Conservation (phyloP, 1,139 yeast species). For the Pichia sp. region DNA sequence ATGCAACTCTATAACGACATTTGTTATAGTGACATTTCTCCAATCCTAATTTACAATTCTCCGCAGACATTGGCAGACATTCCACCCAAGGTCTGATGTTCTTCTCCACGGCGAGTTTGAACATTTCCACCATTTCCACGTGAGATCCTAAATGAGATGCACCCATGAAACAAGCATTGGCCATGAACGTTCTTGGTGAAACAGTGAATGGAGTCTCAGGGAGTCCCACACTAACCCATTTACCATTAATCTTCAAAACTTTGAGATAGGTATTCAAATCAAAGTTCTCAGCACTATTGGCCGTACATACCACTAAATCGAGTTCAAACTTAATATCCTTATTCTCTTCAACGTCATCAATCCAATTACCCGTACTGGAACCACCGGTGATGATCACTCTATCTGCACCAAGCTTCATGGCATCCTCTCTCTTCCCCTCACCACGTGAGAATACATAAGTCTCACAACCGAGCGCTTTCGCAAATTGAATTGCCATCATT, state of each 20-base stretch:
- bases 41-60: slow-evolving; percentile 43
- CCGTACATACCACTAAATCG: slow-evolving; percentile 45
- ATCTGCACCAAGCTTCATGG: slow-evolving; percentile 46
- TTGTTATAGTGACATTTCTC: slow-evolving; percentile 46
- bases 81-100: slow-evolving; percentile 53
- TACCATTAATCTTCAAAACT: slow-evolving; percentile 37
- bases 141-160: slow-evolving; percentile 39
- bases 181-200: slow-evolving; percentile 28
- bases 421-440: slow-evolving; percentile 42
- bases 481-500: slow-evolving; percentile 50
- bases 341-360: slow-evolving; percentile 10
- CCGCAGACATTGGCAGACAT: slow-evolving; percentile 42
- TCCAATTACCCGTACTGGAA: slow-evolving; percentile 37
- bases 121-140: slow-evolving; percentile 47
- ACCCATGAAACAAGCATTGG: slow-evolving; percentile 35
- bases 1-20: slow-evolving; percentile 57
- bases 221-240: slow-evolving; percentile 49
- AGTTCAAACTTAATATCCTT: slow-evolving; percentile 26
- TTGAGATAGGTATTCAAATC: slow-evolving; percentile 31
- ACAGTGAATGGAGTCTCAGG: slow-evolving; percentile 35
- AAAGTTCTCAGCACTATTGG: slow-evolving; percentile 38
- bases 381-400: slow-evolving; percentile 42
- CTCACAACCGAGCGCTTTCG: slow-evolving; percentile 52
- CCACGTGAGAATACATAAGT: slow-evolving; percentile 49
- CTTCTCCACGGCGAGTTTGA: slow-evolving; percentile 48